Conservation (phyloP, 1,284 basidiomycete genomes). For the Singerocomus inundabilis region DNA sequence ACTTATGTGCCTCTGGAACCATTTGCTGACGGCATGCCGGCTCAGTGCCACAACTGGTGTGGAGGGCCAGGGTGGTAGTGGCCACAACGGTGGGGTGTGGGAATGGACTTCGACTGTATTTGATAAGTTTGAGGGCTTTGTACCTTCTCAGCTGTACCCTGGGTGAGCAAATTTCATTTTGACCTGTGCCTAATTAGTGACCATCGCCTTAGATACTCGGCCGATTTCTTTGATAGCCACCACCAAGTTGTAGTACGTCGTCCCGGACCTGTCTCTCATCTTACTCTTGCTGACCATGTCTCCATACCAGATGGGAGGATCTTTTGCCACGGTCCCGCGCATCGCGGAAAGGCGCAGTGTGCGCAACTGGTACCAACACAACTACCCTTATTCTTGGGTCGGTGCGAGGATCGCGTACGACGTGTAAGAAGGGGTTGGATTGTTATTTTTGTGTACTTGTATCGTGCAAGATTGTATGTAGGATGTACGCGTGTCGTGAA, state of each 20-base stretch:
- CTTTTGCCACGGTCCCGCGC: constrained; percentile 84
- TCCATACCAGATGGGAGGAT: constrained; percentile 74
- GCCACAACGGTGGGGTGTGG: constrained; percentile 96
- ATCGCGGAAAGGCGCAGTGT: constrained; percentile 74
- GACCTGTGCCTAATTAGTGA: neutral
- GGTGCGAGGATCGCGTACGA: constrained; percentile 78
- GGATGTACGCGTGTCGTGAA: constrained; percentile 3
- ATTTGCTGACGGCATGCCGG: constrained; percentile 7
- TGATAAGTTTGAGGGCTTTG: constrained; percentile 73
- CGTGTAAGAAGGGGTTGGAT: constrained; percentile 14
- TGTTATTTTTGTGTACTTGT: constrained; percentile 10
- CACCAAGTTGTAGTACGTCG: constrained; percentile 78
- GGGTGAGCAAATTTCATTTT: constrained; percentile 45
- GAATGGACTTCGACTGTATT: constrained; percentile 93
- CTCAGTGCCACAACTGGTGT: constrained; percentile 61
- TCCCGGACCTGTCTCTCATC: neutral
- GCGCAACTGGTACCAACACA: constrained; percentile 83
- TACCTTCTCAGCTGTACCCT: constrained; percentile 76
- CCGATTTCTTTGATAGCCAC: constrained; percentile 86
- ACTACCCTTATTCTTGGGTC: constrained; percentile 74
- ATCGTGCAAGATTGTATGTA: constrained; percentile 17
- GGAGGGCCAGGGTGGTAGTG: constrained; percentile 46
- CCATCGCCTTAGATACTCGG: constrained; percentile 58
- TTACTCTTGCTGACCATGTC: constrained; percentile 4
- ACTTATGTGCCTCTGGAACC: no score